Percentiles rank a stretch among this genome's conserved stretches.
These are phyloP conservation scores for Aspergillus sclerotialis DNA, from an alignment of 2,329 filamentous ascomycete genomes.

Conservation along the genomic window DNA sequence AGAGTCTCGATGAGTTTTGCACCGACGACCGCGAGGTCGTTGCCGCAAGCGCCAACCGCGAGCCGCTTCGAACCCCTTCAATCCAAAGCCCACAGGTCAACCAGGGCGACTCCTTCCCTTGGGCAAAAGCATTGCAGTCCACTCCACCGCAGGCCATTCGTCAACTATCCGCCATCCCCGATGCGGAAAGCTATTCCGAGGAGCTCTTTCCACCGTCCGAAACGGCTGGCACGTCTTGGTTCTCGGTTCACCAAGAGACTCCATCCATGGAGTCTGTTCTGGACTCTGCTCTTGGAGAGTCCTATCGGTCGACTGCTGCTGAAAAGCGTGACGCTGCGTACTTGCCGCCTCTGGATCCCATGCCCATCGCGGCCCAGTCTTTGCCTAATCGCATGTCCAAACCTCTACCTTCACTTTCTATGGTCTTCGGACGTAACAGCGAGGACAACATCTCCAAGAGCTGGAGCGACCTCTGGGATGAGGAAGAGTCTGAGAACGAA, in stretches of 20 bases:
- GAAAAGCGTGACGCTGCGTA: constrained; percentile 34
- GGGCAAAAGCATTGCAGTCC: constrained; percentile 82
- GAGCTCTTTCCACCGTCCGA: constrained; percentile 79
- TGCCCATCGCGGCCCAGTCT: constrained; percentile 74
- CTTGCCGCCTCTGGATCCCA: constrained; percentile 50
- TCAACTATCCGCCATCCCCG: constrained; percentile 78
- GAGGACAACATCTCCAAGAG: constrained; percentile 86
- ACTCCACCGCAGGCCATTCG: constrained; percentile 64
- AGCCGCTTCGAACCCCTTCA: constrained; percentile 91
- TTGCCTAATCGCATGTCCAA: constrained; percentile 58
- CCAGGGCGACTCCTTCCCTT: constrained; percentile 75
- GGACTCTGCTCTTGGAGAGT: constrained; percentile 73
- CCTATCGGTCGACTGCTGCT: constrained; percentile 67
- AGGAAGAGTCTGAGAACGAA: constrained; percentile 66
- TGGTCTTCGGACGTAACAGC: constrained; percentile 67
- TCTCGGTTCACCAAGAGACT: constrained; percentile 66
- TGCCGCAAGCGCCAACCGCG: constrained; percentile 76
- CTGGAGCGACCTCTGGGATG: constrained; percentile 98
- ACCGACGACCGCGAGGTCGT: constrained; percentile 69
- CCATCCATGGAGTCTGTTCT: constrained; percentile 78
- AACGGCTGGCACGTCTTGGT: constrained; percentile 62
- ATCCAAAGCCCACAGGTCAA: constrained; percentile 81
- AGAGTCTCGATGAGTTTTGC: constrained; percentile 89
- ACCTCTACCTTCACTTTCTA: constrained; percentile 63
- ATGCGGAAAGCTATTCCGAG: constrained; percentile 70